Conservation (phyloP, 2,329 filamentous ascomycete species). For the Bipolaris bicolor region DNA sequence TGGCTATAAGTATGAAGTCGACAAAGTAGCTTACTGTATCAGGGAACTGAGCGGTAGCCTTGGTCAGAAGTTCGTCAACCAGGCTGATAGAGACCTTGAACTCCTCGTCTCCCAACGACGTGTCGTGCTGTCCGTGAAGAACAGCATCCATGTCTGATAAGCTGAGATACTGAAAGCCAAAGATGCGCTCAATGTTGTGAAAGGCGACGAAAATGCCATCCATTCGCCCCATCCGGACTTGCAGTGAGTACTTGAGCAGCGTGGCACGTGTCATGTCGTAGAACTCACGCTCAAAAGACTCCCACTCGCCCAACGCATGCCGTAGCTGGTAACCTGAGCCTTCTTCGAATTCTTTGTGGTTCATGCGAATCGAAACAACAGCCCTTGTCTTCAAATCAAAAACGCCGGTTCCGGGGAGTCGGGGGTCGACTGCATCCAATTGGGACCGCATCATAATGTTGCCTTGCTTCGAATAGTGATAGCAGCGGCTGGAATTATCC, state of each 20-base stretch:
- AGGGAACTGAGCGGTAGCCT: slow-evolving; percentile 76
- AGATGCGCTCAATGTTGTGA: slow-evolving; percentile 93
- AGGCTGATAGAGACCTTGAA: slow-evolving; percentile 82
- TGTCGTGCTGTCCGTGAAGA: slow-evolving; percentile 77
- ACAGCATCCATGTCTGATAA: slow-evolving; percentile 86
- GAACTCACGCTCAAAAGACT: slow-evolving; percentile 94
- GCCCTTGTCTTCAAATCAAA: slow-evolving; percentile 97
- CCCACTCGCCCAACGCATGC: slow-evolving; percentile 74
- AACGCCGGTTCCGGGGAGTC: slow-evolving; percentile 88
- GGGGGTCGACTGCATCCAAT: slow-evolving; percentile 84
- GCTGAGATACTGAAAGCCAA: slow-evolving; percentile 94
- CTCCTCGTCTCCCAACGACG: slow-evolving; percentile 76
- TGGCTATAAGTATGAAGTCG: background rate
- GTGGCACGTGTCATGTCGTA: slow-evolving; percentile 95
- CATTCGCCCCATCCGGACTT: slow-evolving; percentile 97
- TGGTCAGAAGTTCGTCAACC: slow-evolving; percentile 79
- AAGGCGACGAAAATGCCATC: slow-evolving; percentile 97
- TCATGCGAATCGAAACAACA: slow-evolving; percentile 90
- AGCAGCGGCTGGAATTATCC: slow-evolving; percentile 65
- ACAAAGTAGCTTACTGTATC: slow-evolving; percentile 54
- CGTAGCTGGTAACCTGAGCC: slow-evolving; percentile 89
- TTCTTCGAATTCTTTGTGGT: slow-evolving; percentile 71
- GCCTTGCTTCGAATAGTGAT: slow-evolving; percentile 83
- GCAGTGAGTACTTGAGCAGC: slow-evolving; percentile 94
- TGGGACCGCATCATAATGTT: slow-evolving; percentile 96